Conservation (phyloP, 2,329 filamentous ascomycete genomes). For the Ceratocystis cubensis region DNA sequence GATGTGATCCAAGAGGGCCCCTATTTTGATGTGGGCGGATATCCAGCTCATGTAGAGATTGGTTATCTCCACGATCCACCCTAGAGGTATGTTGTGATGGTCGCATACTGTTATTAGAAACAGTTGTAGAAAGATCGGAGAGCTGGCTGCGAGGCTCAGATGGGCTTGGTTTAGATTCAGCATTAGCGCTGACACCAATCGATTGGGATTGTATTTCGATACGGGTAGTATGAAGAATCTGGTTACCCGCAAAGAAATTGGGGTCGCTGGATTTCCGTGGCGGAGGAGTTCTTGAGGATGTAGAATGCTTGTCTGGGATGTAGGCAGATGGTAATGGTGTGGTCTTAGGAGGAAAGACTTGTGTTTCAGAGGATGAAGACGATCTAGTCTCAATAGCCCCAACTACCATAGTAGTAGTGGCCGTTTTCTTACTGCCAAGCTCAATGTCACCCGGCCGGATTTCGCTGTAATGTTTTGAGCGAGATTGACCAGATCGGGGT, state of each 20-base stretch:
- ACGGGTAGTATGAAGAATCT: constrained; percentile 15
- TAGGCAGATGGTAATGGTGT: background rate
- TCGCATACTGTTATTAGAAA: background rate
- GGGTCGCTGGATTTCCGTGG: background rate
- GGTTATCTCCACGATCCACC: background rate
- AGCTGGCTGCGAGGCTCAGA: background rate
- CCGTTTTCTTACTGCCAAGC: constrained; percentile 17
- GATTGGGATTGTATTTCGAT: constrained; percentile 16
- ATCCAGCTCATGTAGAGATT: constrained; percentile 13
- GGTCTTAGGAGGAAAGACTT: constrained; percentile 5
- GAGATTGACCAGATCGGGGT: constrained; percentile 27
- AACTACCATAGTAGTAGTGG: constrained; percentile 13
- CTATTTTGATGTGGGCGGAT: constrained; percentile 15
- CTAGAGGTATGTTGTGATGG: background rate
- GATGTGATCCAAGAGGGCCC: constrained; percentile 17
- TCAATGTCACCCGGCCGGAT: constrained; percentile 14
- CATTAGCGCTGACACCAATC: background rate
- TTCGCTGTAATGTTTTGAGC: constrained; percentile 21
- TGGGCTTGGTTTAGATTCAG: background rate
- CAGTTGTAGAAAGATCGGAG: background rate
- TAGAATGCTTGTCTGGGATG: background rate
- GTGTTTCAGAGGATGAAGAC: constrained; percentile 15
- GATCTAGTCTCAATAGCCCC: constrained; percentile 17
- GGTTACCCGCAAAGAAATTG: constrained; percentile 5
- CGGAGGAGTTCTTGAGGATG: background rate